These are phyloP conservation scores for Debaryomyces hansenii DNA, from an alignment of 805 yeast genomes.

Conservation along the genomic window DNA sequence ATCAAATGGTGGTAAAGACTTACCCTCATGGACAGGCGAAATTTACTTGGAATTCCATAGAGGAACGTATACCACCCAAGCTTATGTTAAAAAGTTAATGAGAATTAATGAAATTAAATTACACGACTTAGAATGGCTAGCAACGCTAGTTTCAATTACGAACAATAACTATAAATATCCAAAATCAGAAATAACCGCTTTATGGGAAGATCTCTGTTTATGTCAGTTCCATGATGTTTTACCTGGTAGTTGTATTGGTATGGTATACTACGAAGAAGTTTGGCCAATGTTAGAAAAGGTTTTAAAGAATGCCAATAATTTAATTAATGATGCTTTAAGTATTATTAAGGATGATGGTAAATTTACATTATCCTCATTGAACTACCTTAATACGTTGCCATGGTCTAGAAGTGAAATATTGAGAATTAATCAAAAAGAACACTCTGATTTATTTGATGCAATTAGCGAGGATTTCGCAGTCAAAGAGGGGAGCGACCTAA, in stretches of 20 bases:
- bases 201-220: conserved; percentile 88
- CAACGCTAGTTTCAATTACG: conserved; percentile 69
- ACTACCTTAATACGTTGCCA: conserved; percentile 56
- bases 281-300: conserved; percentile 70
- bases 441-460: conserved; percentile 13
- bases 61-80: conserved; percentile 96
- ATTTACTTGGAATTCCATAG: conserved; percentile 93
- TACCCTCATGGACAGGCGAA: conserved; percentile 93
- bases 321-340: conserved; percentile 53
- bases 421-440: conserved; percentile 25
- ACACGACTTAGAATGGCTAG: conserved; percentile 83
- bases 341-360: conserved; percentile 31
- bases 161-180: conserved; percentile 68
- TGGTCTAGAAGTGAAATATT: conserved; percentile 60
- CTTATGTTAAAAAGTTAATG: conserved; percentile 78
- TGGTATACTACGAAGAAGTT: conserved; percentile 83
- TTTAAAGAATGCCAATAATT: conserved; percentile 48
- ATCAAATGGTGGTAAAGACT: conserved; percentile 62
- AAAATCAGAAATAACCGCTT: conserved; percentile 54
- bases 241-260: conserved; percentile 94
- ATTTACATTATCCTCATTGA: conserved; percentile 1
- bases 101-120: conserved; percentile 72
- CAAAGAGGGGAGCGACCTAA: conserved; percentile 8
- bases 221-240: conserved; percentile 98
- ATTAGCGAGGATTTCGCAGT: conserved; percentile 7